Conservation (phyloP, 2,329 filamentous ascomycete species). For the Trichoderma sp. region DNA sequence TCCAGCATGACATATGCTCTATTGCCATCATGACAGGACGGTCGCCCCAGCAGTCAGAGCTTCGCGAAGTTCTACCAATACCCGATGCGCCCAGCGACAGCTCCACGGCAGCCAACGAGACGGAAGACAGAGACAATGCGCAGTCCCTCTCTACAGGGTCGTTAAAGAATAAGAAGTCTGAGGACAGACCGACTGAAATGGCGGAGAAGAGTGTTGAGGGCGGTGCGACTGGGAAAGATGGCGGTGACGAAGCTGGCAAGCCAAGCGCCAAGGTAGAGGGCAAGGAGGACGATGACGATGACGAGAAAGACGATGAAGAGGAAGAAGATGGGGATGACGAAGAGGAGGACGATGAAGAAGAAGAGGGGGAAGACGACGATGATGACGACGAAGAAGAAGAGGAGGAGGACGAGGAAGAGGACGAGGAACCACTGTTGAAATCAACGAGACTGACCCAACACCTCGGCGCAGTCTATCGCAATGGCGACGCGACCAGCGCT, state of each 20-base stretch:
- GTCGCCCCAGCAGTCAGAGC: constrained; percentile 33
- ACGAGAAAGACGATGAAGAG: constrained; percentile 40
- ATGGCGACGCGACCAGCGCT: constrained; percentile 90
- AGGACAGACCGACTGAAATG: background rate
- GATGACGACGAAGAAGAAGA: constrained; percentile 46
- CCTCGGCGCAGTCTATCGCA: constrained; percentile 80
- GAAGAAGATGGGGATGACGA: constrained; percentile 26
- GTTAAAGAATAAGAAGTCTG: constrained; percentile 24
- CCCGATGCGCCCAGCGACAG: constrained; percentile 11
- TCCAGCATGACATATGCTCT: constrained; percentile 35
- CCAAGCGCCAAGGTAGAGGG: background rate
- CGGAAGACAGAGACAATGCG: background rate
- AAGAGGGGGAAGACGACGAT: constrained; percentile 43
- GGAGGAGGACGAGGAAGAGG: constrained; percentile 71
- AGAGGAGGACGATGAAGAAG: constrained; percentile 33
- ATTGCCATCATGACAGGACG: constrained; percentile 45
- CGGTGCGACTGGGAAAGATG: background rate
- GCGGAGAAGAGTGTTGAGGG: background rate
- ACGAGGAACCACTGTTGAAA: constrained; percentile 93
- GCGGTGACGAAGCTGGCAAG: constrained; percentile 10
- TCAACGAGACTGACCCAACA: constrained; percentile 84
- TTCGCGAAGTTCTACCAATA: background rate
- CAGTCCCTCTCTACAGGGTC: background rate
- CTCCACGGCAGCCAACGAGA: background rate
- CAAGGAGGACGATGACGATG: constrained; percentile 27